phyloP scores from a whole-genome alignment of 2,329 filamentous ascomycete species.

The Atkinsonella texensis region DNA sequence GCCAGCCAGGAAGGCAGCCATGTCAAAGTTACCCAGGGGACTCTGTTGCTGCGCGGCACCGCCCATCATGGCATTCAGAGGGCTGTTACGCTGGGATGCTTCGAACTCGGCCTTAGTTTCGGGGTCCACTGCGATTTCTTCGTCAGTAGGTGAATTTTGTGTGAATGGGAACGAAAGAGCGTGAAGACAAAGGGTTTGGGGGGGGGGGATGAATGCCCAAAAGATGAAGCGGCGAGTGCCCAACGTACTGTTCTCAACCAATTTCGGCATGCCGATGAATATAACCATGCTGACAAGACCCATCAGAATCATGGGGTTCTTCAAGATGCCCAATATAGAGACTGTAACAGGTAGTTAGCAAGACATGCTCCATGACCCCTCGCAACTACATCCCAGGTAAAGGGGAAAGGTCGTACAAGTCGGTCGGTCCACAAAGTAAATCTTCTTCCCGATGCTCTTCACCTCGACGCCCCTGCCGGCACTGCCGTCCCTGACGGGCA shows the following conservation, averaged over 20 bases:
- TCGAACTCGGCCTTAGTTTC: conserved; percentile 90
- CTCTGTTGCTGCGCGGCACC: conserved; percentile 22
- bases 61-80: conserved; percentile 46
- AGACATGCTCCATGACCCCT: too few species aligned
- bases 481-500: conserved; percentile 27
- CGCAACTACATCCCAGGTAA: too few species aligned
- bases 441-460: conserved; percentile 49
- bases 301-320: conserved; percentile 95
- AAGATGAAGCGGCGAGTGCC: too few species aligned
- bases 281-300: conserved; percentile 70
- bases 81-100: conserved; percentile 68
- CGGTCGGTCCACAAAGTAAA: conserved; percentile 64
- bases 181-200: not conserved
- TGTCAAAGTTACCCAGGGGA: conserved; percentile 45
- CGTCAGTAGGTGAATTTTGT: too few species aligned
- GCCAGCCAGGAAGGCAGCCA: conserved; percentile 52
- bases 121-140: conserved; percentile 69
- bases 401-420: conserved; percentile 53
- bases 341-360: conserved; percentile 33
- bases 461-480: conserved; percentile 39
- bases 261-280: conserved; percentile 86
- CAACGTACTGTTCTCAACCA: conserved; percentile 85
- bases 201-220: not conserved
- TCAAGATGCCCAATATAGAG: conserved; percentile 69
- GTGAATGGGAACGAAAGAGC: not conserved